These are phyloP conservation scores for Scleroderma bovista DNA, from an alignment of 768 basidiomycete species.

Conservation along the genomic window DNA sequence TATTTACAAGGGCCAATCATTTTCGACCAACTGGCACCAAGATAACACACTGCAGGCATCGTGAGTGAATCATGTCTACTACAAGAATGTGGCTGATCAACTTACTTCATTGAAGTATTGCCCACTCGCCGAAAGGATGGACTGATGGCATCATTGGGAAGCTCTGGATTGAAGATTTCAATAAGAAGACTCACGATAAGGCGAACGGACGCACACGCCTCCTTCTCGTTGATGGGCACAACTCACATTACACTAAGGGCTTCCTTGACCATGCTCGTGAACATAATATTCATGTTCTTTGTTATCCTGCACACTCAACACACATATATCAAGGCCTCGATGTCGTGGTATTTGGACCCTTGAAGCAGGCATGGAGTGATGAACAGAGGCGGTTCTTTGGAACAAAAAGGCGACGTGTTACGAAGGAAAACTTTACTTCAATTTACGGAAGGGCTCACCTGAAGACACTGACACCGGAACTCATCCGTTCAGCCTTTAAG, in stretches of 20 bases:
- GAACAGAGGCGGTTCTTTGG: too few species aligned
- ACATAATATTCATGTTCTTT: slow-evolving; percentile 35
- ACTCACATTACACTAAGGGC: slow-evolving; percentile 6
- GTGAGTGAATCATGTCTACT: slow-evolving; percentile 22
- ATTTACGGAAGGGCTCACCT: slow-evolving; percentile 31
- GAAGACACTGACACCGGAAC: slow-evolving; percentile 24
- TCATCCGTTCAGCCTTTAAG: slow-evolving; percentile 33
- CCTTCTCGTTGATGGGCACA: slow-evolving; percentile 20
- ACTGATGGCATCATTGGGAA: slow-evolving; percentile 22
- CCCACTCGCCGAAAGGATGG: slow-evolving; percentile 15
- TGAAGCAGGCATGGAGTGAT: slow-evolving; percentile 27
- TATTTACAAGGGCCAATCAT: slow-evolving; percentile 30
- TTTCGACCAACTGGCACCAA: slow-evolving; percentile 24
- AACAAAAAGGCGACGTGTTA: slow-evolving; percentile 18
- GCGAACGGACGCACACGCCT: slow-evolving; percentile 20
- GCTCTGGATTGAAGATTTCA: slow-evolving; percentile 25
- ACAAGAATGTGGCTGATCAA: slow-evolving; percentile 14
- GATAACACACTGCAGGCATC: slow-evolving; percentile 22
- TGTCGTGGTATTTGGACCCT: slow-evolving; percentile 28
- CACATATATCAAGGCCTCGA: slow-evolving; percentile 42
- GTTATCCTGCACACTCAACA: slow-evolving; percentile 41
- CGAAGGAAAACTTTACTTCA: slow-evolving; percentile 32
- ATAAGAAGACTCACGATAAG: slow-evolving; percentile 21
- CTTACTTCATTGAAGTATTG: slow-evolving; percentile 19
- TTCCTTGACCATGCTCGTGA: slow-evolving; percentile 24